Conservation (phyloP, 1,139 yeast species). For the Geotrichum europaeum region DNA sequence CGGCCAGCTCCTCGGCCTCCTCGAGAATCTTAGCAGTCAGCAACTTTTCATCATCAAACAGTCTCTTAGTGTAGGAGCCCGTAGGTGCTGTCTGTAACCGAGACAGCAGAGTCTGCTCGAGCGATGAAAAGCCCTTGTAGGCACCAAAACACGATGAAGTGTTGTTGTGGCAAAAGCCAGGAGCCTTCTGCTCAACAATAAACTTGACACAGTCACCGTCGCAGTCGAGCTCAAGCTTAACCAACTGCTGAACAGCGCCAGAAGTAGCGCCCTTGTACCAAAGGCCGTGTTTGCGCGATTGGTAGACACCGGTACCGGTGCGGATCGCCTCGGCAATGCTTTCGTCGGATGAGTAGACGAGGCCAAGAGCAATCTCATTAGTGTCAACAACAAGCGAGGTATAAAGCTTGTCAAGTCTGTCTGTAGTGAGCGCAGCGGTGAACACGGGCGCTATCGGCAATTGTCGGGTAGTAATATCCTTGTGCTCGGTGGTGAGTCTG, state of each 20-base stretch:
- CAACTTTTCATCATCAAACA: slow-evolving; percentile 69
- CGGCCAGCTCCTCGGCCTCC: slow-evolving; percentile 93
- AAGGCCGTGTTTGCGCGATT: slow-evolving; percentile 78
- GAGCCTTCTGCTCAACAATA: slow-evolving; percentile 73
- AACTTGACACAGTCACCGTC: slow-evolving; percentile 88
- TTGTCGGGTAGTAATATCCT: slow-evolving; percentile 18
- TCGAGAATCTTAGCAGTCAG: slow-evolving; percentile 84
- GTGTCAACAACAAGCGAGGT: slow-evolving; percentile 79
- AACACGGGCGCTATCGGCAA: slow-evolving; percentile 50
- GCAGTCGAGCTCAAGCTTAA: slow-evolving; percentile 70
- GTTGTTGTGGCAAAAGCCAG: slow-evolving; percentile 88
- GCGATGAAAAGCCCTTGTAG: slow-evolving; percentile 47
- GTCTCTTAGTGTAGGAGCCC: slow-evolving; percentile 87
- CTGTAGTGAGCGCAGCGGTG: slow-evolving; percentile 59
- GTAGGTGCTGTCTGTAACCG: slow-evolving; percentile 61
- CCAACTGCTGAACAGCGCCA: slow-evolving; percentile 81
- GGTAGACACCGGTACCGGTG: slow-evolving; percentile 85
- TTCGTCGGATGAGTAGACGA: slow-evolving; percentile 82
- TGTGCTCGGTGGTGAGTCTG: slow-evolving; percentile 42
- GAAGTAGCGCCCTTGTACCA: slow-evolving; percentile 97
- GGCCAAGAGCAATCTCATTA: slow-evolving; percentile 64
- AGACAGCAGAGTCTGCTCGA: slow-evolving; percentile 56
- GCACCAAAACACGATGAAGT: slow-evolving; percentile 76
- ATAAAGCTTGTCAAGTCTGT: slow-evolving; percentile 78
- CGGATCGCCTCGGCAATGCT: slow-evolving; percentile 78